Evolutionary conservation across 768 basidiomycete species (phyloP).

Genomic region (Fistulinella prunicolor): DNA sequence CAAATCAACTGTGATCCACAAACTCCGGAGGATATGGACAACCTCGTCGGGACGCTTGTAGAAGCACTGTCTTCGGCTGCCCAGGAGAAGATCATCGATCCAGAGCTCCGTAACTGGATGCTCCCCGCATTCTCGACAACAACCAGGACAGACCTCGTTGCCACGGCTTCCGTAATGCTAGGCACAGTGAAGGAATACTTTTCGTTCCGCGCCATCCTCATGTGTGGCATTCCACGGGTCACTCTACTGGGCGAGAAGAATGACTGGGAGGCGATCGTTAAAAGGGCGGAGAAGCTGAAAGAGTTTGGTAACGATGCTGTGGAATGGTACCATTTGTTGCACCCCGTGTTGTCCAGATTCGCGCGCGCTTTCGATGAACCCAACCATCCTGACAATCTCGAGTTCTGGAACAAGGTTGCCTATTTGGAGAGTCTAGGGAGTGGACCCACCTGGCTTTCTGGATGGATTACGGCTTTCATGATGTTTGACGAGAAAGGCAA

Average conservation of each 20-base stretch:
- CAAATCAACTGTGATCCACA: conserved; percentile 3
- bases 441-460: neutral
- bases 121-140: conserved; percentile 38
- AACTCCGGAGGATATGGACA: conserved; percentile 29
- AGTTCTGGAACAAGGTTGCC: conserved; percentile 19
- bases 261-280: too few relatives aligned
- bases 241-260: too few relatives aligned
- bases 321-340: conserved; percentile 27
- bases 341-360: conserved; percentile 28
- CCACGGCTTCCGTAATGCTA: conserved; percentile 38
- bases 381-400: conserved; percentile 4
- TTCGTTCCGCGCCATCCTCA: conserved; percentile 3
- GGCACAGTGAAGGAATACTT: conserved; percentile 39
- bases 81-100: conserved; percentile 10
- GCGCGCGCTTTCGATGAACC: conserved; percentile 26
- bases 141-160: conserved; percentile 30
- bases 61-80: neutral
- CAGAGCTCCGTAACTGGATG: neutral
- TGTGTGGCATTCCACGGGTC: too few relatives aligned
- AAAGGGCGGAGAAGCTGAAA: too few relatives aligned
- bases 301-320: neutral
- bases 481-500: neutral
- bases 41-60: too few relatives aligned
- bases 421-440: neutral
- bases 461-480: neutral